Percentiles rank a stretch among this genome's conserved stretches.
Conservation (phyloP, 257 asterid genomes). For the Solanum pinnatisectum region DNA sequence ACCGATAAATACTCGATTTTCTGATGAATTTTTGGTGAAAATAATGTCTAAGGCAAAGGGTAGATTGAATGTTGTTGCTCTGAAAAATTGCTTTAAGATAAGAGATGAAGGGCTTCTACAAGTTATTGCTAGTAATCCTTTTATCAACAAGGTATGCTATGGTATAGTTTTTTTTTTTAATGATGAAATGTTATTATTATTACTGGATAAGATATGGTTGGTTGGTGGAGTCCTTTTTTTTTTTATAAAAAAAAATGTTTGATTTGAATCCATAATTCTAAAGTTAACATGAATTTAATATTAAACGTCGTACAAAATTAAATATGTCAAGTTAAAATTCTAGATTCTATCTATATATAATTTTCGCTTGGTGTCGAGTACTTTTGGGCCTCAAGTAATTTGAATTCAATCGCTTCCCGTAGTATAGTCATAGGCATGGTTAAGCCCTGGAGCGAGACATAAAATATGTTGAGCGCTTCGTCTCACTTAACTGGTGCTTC, state of each 20-base stretch:
- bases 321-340: not conserved
- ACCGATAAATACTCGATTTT: constrained; percentile 39
- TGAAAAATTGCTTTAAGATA: constrained; percentile 41
- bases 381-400: not conserved
- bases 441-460: not conserved
- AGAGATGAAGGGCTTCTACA: constrained; percentile 50
- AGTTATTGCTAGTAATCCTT: constrained; percentile 38
- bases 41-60: constrained; percentile 44
- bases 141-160: constrained; percentile 41
- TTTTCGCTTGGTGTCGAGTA: accelerated
- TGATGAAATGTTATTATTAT: not conserved
- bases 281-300: not conserved
- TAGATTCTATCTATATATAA: not conserved
- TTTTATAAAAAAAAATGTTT: too few species aligned
- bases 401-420: not conserved
- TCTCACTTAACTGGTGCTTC: not conserved
- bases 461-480: not conserved
- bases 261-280: not conserved
- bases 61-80: constrained; percentile 36
- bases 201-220: constrained; percentile 28
- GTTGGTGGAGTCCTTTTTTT: constrained; percentile 10
- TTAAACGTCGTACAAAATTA: not conserved
- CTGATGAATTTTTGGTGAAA: constrained; percentile 36
- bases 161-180: not conserved
- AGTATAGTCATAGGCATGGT: not conserved